Evolutionary conservation across 768 basidiomycete genomes (phyloP), one percentile per base, ranked within the genome.

Genomic region (Lentinus tigrinus): DNA sequence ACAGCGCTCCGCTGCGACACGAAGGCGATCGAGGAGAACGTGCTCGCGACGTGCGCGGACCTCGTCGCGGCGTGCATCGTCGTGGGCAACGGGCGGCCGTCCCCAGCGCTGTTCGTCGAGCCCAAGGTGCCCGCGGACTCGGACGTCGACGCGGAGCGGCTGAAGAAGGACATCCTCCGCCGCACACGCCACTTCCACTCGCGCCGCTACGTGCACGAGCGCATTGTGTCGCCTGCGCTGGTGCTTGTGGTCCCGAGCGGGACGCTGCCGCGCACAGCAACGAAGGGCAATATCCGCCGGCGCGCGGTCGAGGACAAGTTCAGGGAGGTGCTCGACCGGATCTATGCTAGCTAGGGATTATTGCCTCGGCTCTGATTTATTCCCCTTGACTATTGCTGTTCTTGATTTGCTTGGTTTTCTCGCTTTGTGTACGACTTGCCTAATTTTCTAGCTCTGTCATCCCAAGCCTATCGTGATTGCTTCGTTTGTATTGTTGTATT

Each of bases 241-340:
- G 80, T 92, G 57, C 72, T 91, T 58, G 73, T 91, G 42, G 89
- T 90, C 17, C 77, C 83, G 26, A 74, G 76, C 42, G 78, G 80
- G n/a, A 81, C 87, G 1, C 79, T 92, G 42, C 90, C 90, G 38
- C 78, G 90, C 62, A 92, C 90, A 0, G 84, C 83, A 19, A 90
- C 90, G 13, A 92, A 92, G 74, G 89, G 90, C 27, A 92, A 91
- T 66, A 87, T 92, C 62, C 84, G 90, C 49, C 81, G 90, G 44
- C 82, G 78, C 63, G 89, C 87, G 13, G 88, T 91, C 21, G 90
- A 92, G 72, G 86, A 88, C 61, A 64, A 75, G 24, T 89, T 81
- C 75, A 77, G 77, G 65, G 63, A 67, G 24, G 74, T 81, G 54
- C 78, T 92, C 23, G 87, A 91, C 69, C 64, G 67, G 34, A 80